Base-by-base conservation (phyloP, 495 filamentous ascomycete species). In the Pyronema omphalodes region DNA sequence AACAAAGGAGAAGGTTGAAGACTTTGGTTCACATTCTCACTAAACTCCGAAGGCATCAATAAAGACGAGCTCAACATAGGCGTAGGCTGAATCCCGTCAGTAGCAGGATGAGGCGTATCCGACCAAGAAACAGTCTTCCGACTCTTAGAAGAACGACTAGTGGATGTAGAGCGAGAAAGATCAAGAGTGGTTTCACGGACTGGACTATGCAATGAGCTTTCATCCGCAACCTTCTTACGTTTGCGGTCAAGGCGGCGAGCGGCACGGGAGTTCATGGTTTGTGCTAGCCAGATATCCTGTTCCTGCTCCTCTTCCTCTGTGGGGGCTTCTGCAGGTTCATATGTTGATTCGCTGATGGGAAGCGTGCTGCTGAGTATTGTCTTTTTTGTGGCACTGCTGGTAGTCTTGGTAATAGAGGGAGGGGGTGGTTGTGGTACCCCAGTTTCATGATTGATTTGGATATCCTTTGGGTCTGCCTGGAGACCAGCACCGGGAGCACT, bases 101-200 rank as follows among this genome's bases (percentile, higher is more conserved):
- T 34, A 12, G 18, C 23, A 35, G 18, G 47, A 34, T 50, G 12
- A 12, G 29, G 57, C 5, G 50, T 17, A 29, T 61, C 55, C n/a
- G 54, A 51, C 60, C 60, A 63, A 29, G 61, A 62, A 40, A 63
- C 61, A 3, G 61, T 63, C 36, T 63, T 63, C 17, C 61, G 58
- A 23, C 60, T 62, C 44, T 63, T 63, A 7, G 57, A 59, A 51
- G 60, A 63, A 15, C 60, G 56, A 34, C 52, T 60, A 9, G 57
- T 56, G 12, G 60, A 56, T 37, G 54, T 14, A 41, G 39, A 34
- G 19, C 33, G 51, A 35, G 34, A 41, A 9, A 37, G 48, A n/a
- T 51, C 48, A 37, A 23, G 11, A 12, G 15, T n/a, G 34, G 37
- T 18, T n/a, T 44, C 51, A 23, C 9, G 34, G 35, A 47, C 14